Evolutionary conservation across 2,329 filamentous ascomycete species (phyloP), one percentile per base, ranked within the genome.

Genomic region (Sporothrix pallida): DNA sequence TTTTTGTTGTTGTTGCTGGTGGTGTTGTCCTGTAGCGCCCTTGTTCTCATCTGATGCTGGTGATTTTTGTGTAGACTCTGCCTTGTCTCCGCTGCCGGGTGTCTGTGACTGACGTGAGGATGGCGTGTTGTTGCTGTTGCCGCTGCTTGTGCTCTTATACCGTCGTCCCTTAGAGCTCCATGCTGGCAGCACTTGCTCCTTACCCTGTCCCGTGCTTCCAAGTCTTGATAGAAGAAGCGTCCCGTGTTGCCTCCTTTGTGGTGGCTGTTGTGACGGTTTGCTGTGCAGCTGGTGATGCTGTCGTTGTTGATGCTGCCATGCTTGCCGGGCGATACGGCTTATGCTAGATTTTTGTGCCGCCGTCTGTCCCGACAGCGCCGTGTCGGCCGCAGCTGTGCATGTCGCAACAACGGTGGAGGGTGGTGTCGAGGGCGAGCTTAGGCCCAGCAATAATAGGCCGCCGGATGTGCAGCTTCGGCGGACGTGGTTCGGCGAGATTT

Each of bases 381-480:
- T 82, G 67, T 84, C 83, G 23, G 82, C 80, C 1, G 80, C 82
- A 3, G 81, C 80, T 13, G 81, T 80, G 76, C 83, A 85, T 72
- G 82, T 81, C 20, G 81, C 79, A 20, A 82, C 80, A n/a, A 83
- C 81, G 0, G 83, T 78, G 46, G 80, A 79, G 2, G 83, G 79
- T 9, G 83, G 80, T 2, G 82, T 80, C 3, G 81, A 78, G 48
- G 80, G 81, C 26, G 85, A 82, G 72, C 81, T 80, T 48, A 84
- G 77, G 20, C 87, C 85, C 69, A 88, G 79, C 17, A 89, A 83
- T 37, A 89, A 81, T 50, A 89, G 81, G 6, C 87, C 85, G 31
- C 87, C 86, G 1, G 87, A 88, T 48, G 87, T 85, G 78, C 87
- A 87, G 77, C 85, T 86, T 74, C 83, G 84, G 12, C 84, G 84